Percentiles rank a stretch among this genome's conserved stretches.
Evolutionary conservation across 176 grass and related monocot genomes (phyloP).

Genomic region (Oryza punctata): DNA sequence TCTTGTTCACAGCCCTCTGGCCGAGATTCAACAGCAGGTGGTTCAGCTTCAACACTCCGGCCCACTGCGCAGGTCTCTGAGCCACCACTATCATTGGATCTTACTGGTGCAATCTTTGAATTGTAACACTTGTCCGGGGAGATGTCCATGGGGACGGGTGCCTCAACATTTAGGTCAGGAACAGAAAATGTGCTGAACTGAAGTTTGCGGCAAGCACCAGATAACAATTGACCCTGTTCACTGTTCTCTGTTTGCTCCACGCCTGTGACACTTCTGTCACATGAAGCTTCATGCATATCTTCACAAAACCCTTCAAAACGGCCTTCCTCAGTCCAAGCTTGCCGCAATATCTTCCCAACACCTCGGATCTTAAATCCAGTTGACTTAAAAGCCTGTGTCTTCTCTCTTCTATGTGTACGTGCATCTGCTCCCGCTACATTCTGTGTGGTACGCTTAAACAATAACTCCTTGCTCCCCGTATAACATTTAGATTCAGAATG

Average conservation of each 20-base stretch:
- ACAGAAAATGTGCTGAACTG: constrained; percentile 70
- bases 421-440: constrained; percentile 38
- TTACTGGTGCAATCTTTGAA: constrained; percentile 54
- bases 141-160: constrained; percentile 46
- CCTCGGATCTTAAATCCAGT: constrained; percentile 82
- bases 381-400: constrained; percentile 54
- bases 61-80: constrained; percentile 73
- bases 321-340: constrained; percentile 68
- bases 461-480: constrained; percentile 79
- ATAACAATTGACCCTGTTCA: constrained; percentile 42
- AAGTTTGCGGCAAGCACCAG: constrained; percentile 69
- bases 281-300: constrained; percentile 62
- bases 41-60: constrained; percentile 48
- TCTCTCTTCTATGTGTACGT: constrained; percentile 50
- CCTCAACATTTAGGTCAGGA: constrained; percentile 82
- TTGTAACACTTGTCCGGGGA: constrained; percentile 49
- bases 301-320: constrained; percentile 60
- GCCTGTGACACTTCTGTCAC: constrained; percentile 58
- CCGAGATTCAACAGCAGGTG: constrained; percentile 61
- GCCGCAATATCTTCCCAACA: constrained; percentile 68
- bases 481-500: constrained; percentile 95
- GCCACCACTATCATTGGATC: constrained; percentile 75
- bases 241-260: constrained; percentile 40
- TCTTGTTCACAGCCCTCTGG: constrained; percentile 45
- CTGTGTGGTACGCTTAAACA: constrained; percentile 40